These are phyloP conservation scores for Sphaerulina musiva DNA, from an alignment of 2,329 filamentous ascomycete species.

Conservation along the genomic window DNA sequence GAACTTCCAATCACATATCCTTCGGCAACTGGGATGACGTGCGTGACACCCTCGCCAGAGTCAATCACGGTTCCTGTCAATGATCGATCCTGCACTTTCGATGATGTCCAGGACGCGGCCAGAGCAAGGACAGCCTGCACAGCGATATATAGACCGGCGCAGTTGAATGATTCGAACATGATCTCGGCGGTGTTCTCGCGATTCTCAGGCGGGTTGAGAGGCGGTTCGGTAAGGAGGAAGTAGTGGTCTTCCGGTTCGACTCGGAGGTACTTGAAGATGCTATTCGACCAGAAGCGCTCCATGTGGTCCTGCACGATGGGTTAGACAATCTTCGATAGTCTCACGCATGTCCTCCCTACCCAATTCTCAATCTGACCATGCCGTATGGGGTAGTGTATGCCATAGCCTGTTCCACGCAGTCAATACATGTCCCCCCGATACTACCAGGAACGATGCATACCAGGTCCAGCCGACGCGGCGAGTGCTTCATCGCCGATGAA, in stretches of 20 bases:
- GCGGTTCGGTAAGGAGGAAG: conserved; percentile 97
- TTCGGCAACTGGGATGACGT: conserved; percentile 97
- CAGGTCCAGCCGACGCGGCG: conserved; percentile 73
- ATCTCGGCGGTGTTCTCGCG: conserved; percentile 98
- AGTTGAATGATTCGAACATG: conserved; percentile 99
- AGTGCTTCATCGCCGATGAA: conserved; percentile 98
- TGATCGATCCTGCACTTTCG: conserved; percentile 92
- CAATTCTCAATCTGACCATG: conserved; percentile 99
- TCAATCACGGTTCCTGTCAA: conserved; percentile 97
- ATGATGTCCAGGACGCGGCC: conserved; percentile 96
- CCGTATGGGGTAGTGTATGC: conserved; percentile 92
- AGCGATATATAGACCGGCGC: conserved; percentile 95
- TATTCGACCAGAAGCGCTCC: conserved; percentile 99
- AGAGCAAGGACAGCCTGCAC: conserved; percentile 95
- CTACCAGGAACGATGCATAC: conserved; percentile 40
- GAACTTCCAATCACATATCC: conserved; percentile 98
- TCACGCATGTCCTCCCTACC: conserved; percentile 46
- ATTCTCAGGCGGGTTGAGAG: conserved; percentile 95
- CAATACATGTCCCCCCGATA: background rate
- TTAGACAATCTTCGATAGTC: conserved; percentile 7
- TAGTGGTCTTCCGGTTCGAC: conserved; percentile 98
- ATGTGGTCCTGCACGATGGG: conserved; percentile 70
- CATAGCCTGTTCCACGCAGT: conserved; percentile 60
- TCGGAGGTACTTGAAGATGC: conserved; percentile 98
- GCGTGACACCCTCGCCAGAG: conserved; percentile 96